A percentile compares a stretch with the other conserved stretches of the same genome.
Evolutionary conservation across 371 early-diverging fungal species (phyloP).

Genomic region (Syncephalastrum racemosum): DNA sequence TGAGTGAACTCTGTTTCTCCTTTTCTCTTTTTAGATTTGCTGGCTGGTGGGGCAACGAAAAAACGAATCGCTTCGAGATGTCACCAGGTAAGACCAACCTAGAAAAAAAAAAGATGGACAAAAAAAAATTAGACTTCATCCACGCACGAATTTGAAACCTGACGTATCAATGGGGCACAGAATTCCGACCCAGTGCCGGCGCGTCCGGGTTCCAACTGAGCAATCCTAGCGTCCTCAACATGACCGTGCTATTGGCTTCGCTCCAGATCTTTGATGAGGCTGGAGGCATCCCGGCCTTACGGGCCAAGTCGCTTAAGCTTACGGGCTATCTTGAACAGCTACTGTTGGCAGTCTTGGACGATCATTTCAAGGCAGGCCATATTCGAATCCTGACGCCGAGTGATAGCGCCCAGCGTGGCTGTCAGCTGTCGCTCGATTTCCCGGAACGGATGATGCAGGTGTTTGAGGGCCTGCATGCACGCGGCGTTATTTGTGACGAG

Average conservation of each 20-base stretch:
- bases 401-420: constrained; percentile 78
- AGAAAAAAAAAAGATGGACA: too few species aligned
- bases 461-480: constrained; percentile 55
- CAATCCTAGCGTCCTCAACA: constrained; percentile 83
- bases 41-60: constrained; percentile 97
- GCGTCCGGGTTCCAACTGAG: constrained; percentile 88
- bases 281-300: constrained; percentile 61
- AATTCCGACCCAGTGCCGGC: constrained; percentile 77
- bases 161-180: constrained; percentile 10
- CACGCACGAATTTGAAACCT: neutral
- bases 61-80: constrained; percentile 81
- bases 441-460: constrained; percentile 60
- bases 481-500: constrained; percentile 87
- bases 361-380: constrained; percentile 31
- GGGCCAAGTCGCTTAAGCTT: constrained; percentile 70
- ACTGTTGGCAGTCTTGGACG: constrained; percentile 25
- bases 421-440: constrained; percentile 83
- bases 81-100: constrained; percentile 43
- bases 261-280: constrained; percentile 82
- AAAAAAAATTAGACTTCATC: neutral
- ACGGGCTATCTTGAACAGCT: constrained; percentile 84
- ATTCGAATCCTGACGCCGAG: constrained; percentile 81
- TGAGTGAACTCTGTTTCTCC: neutral
- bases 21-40: constrained; percentile 57
- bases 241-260: constrained; percentile 70